Evolutionary conservation across 2,329 filamentous ascomycete genomes (phyloP).

Genomic region (Xylariaceae sp.): DNA sequence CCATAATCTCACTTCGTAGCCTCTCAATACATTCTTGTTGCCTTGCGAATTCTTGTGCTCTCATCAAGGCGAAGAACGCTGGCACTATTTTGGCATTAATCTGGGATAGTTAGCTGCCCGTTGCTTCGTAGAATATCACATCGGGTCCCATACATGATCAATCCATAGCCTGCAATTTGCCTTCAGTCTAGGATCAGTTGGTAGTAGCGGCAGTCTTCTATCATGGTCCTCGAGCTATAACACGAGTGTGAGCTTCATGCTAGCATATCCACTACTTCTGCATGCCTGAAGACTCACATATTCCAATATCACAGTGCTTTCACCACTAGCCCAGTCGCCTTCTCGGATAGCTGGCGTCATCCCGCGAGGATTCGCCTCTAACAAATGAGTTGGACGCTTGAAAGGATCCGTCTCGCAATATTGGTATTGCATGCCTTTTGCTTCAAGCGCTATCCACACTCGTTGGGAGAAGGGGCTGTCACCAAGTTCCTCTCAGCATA

Average conservation of each 20-base stretch:
- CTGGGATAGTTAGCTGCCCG: slow-evolving; percentile 35
- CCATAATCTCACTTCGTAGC: slow-evolving; percentile 61
- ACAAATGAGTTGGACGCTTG: slow-evolving; percentile 58
- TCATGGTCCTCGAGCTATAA: slow-evolving; percentile 68
- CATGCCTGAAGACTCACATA: slow-evolving; percentile 53
- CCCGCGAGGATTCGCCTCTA: slow-evolving; percentile 73
- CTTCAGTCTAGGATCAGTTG: slow-evolving; percentile 59
- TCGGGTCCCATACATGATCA: slow-evolving; percentile 60
- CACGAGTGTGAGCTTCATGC: too few relatives aligned
- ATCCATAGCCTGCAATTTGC: slow-evolving; percentile 77
- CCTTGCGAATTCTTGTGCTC: slow-evolving; percentile 56
- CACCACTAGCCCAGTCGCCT: slow-evolving; percentile 77
- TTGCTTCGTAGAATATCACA: background rate
- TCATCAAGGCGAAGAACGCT: slow-evolving; percentile 69
- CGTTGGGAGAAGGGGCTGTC: slow-evolving; percentile 76
- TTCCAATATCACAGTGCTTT: slow-evolving; percentile 80
- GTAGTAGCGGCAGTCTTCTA: slow-evolving; percentile 57
- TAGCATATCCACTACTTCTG: too few relatives aligned
- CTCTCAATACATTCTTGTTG: slow-evolving; percentile 57
- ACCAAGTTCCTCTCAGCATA: slow-evolving; percentile 16
- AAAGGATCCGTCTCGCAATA: slow-evolving; percentile 85
- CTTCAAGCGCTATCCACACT: slow-evolving; percentile 83
- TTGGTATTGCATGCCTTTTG: slow-evolving; percentile 74
- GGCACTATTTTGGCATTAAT: slow-evolving; percentile 75
- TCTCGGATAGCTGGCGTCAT: slow-evolving; percentile 74